phyloP scores from a whole-genome alignment of 225 moss, liverwort and hornwort species.

The Pleurozium schreberi region DNA sequence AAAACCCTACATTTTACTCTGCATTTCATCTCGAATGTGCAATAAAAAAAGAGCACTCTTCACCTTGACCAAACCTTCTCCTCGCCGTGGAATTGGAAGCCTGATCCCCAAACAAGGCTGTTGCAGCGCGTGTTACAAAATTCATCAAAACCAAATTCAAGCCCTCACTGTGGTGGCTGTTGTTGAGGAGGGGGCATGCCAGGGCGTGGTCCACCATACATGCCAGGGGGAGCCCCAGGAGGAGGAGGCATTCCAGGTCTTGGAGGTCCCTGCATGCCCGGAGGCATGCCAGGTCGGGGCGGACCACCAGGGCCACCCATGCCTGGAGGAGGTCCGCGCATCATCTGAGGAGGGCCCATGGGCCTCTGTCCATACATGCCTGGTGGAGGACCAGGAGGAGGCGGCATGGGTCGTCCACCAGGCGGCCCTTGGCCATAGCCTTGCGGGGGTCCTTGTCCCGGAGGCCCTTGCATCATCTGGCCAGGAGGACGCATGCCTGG shows the following conservation, averaged over 20 bases:
- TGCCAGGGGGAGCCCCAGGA: conserved; percentile 56
- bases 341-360: conserved; percentile 95
- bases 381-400: conserved; percentile 45
- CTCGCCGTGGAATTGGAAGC: background rate
- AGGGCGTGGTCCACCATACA: conserved; percentile 90
- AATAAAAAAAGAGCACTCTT: background rate
- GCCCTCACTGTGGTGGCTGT: conserved; percentile 29
- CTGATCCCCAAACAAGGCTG: background rate
- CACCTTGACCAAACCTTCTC: conserved; percentile 3
- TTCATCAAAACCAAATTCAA: background rate
- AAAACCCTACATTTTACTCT: background rate
- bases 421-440: conserved; percentile 40
- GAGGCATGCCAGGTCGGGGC: conserved; percentile 92
- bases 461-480: conserved; percentile 33
- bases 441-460: conserved; percentile 30
- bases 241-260: conserved; percentile 85
- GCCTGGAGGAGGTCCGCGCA: conserved; percentile 91
- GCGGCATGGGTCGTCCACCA: conserved; percentile 55
- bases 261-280: conserved; percentile 74
- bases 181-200: conserved; percentile 79
- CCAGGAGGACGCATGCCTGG: conserved; percentile 80
- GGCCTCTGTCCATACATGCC: conserved; percentile 90
- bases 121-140: background rate
- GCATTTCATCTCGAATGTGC: background rate
- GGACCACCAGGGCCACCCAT: conserved; percentile 75